Percentiles rank a stretch among this genome's conserved stretches.
Evolutionary conservation across 495 filamentous ascomycete genomes (phyloP).

Genomic region (Cairneyella variabilis): DNA sequence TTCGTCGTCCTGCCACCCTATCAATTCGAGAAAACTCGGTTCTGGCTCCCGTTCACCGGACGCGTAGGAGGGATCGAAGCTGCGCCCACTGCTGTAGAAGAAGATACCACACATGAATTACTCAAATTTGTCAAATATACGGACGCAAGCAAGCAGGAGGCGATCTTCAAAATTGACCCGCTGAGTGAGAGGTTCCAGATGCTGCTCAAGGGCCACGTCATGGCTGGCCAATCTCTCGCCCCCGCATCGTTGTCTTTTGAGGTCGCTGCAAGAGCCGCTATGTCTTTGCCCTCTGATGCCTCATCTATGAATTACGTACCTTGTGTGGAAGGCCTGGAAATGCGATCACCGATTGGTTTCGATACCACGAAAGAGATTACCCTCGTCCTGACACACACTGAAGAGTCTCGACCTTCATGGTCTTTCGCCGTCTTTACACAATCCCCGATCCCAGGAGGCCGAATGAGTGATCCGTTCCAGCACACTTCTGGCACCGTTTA

Average conservation of each 20-base stretch:
- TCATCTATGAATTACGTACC: neutral
- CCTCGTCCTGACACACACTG: conserved; percentile 9
- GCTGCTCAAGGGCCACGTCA: conserved; percentile 34
- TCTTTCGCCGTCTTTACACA: conserved; percentile 17
- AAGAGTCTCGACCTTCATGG: conserved; percentile 15
- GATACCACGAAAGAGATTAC: conserved; percentile 11
- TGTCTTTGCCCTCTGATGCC: conserved; percentile 6
- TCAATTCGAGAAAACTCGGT: conserved; percentile 45
- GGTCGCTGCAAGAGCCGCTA: conserved; percentile 28
- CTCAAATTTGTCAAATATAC: conserved; percentile 1
- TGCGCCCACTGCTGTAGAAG: neutral
- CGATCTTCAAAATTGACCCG: conserved; percentile 18
- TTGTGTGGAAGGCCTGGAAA: conserved; percentile 15
- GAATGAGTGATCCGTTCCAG: conserved; percentile 3
- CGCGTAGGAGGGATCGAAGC: neutral
- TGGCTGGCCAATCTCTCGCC: conserved; percentile 31
- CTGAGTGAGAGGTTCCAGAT: conserved; percentile 13
- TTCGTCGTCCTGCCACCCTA: conserved; percentile 47
- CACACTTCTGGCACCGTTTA: conserved; percentile 13
- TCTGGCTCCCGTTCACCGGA: conserved; percentile 15
- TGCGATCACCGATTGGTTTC: conserved; percentile 23
- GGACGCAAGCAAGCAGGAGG: conserved; percentile 12
- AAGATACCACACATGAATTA: neutral
- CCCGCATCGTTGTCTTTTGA: conserved; percentile 45
- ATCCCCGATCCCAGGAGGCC: neutral